Conservation (phyloP, 2,329 filamentous ascomycete species). For the Trichoderma sp. region DNA sequence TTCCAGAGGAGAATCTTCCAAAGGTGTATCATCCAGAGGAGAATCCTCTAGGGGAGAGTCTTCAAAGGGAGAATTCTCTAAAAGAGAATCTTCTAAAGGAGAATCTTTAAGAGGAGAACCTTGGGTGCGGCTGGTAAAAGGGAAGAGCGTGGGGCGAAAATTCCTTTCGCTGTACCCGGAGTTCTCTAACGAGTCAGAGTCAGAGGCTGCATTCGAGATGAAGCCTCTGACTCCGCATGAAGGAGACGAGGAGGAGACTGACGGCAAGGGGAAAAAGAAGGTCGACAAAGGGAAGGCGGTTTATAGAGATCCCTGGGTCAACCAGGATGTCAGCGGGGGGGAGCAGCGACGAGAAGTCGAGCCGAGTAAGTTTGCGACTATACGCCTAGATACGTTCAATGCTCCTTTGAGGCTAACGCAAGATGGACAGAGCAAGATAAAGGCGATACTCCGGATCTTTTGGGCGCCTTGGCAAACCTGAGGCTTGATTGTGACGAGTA, state of each 20-base stretch:
- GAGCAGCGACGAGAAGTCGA: background rate
- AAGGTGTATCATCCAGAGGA: background rate
- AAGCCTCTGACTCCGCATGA: background rate
- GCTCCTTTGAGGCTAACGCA: background rate
- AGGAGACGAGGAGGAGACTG: background rate
- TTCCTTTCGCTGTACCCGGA: background rate
- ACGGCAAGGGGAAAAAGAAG: background rate
- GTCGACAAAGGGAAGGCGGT: background rate
- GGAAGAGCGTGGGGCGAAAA: background rate
- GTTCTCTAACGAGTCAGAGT: background rate
- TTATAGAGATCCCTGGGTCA: background rate
- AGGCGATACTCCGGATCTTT: background rate
- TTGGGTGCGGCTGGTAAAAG: background rate
- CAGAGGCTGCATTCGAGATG: background rate
- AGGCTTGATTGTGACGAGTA: background rate
- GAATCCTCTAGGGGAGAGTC: background rate
- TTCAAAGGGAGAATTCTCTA: background rate
- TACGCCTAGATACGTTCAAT: too few species aligned
- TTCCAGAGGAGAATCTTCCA: background rate
- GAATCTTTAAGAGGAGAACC: background rate
- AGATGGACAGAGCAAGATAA: background rate
- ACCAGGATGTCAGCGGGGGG: too few species aligned
- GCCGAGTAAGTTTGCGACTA: background rate
- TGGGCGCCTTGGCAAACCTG: background rate
- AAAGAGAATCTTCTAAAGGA: background rate